These are phyloP conservation scores for Hygrocybe punicea DNA, from an alignment of 768 basidiomycete genomes.

Conservation along the genomic window DNA sequence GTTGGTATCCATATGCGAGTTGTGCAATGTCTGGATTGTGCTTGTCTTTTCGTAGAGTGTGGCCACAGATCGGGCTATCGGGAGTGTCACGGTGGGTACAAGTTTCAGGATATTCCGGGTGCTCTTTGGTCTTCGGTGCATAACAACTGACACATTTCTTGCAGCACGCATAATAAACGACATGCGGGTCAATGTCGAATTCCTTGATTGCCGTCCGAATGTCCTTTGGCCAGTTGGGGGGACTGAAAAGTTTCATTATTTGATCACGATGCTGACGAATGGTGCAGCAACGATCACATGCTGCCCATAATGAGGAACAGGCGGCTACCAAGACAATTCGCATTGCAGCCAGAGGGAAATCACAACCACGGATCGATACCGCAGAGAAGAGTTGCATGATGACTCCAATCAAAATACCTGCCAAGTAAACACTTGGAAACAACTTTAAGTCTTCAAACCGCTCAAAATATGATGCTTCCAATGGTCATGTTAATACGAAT, in stretches of 20 bases:
- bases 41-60: background rate
- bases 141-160: background rate
- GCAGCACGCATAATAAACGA: background rate
- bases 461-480: no score
- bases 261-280: no score
- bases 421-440: no score
- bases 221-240: background rate
- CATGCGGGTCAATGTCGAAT: background rate
- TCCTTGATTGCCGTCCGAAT: background rate
- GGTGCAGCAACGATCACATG: no score
- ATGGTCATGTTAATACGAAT: no score
- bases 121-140: background rate
- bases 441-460: no score
- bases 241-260: background rate
- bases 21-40: background rate
- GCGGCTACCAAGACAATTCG: no score
- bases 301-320: no score
- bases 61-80: background rate
- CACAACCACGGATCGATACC: no score
- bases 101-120: background rate
- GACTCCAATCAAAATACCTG: no score
- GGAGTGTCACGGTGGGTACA: constrained; percentile 1
- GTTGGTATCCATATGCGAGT: background rate
- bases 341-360: no score
- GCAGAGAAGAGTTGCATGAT: no score